Evolutionary conservation across 345 rosid genomes (phyloP), one percentile per base, ranked within the genome.

Genomic region (Euphorbia peplus): DNA sequence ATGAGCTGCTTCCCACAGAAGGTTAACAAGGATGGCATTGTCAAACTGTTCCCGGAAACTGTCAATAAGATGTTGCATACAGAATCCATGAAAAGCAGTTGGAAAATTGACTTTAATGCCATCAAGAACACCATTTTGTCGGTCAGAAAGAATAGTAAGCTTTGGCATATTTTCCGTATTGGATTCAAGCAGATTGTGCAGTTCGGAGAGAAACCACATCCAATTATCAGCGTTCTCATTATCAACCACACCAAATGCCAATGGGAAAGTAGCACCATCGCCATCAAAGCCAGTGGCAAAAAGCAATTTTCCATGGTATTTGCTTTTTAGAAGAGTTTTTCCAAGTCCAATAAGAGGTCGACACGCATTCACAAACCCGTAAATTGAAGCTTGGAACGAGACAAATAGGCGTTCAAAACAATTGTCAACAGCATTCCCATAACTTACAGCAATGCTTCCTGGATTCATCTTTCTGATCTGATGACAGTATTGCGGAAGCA

Each of bases 201-300:
- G 64, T 60, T 73, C 73, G 12, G 73, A 68, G 25, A 67, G 60
- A 55, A 73, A 73, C 77, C 77, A 67, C 68, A 68, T 63, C 77
- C 77, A 73, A 30, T 63, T 68, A 32, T 42, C 67, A 15, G 14
- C 68, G 12, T 55, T 73, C 35, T 73, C 72, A 13, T 73, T 61
- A 59, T 68, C 77, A 41, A 68, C 72, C 5, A 68, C 63, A 4
- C 68, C 72, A 68, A 73, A 68, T 42, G 68, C 77, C 57, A 73
- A 55, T 15, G 77, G 73, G 68, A 73, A 73, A 22, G 56, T 14
- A 53, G 58, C 68, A 42, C 68, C 72, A 42, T 73, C 68, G 8
- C 77, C 77, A 68, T 73, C 77, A 73, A 73, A 73, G 16, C 77
- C 68, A 73, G 72, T 53, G 21, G 77, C 77, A 4, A 73, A 54